Base-by-base conservation (phyloP, 805 yeast species). In the Myxozyma melibiosi region DNA sequence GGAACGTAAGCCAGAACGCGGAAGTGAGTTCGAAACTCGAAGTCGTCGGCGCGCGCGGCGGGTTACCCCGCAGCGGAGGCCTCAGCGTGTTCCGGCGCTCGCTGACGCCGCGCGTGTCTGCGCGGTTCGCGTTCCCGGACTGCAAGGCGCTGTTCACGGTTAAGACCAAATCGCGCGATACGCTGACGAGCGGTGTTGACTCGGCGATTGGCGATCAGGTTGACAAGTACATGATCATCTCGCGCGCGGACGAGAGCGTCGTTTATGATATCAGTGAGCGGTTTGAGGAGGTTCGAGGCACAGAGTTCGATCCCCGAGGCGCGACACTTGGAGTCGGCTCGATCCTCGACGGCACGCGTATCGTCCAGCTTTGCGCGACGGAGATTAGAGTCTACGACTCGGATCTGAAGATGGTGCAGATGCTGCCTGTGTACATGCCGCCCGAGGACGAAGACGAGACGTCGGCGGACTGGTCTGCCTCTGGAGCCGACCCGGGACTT, bases 71-170 rank as follows among this genome's bases (percentile, higher is more conserved):
- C 27, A 43, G 79, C 5, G 81, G 87, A 11, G 76, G 80, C 20
- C 59, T 91, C 30, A 81, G 85, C 33, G 77, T 85, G 2, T 78
- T 88, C 57, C 79, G 84, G 25, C 88, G 90, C 4, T 77, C 86
- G 2, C 77, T 90, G 13, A 83, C 84, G 57, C 96, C 96, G 0
- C 70, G 68, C 0, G 80, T 90, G 7, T 80, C 81, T 50, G 81
- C 88, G 1, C 47, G 84, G 90, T 2, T 76, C 88, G 51, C 84
- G 82, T 58, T 87, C 87, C 66, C 85, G 85, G 20, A 86, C 83
- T 67, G 84, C 86, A 33, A 82, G 84, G 62, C 82, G 84, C 78
- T 88, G 66, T 90, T 96, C 96, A 86, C 87, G 40, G 70, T 88
- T 28, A 72, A 65, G 16, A 43, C 67, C 14, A 53, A 58, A 44